These are phyloP conservation scores for Waltergamsia citrina DNA, from an alignment of 2,329 filamentous ascomycete species.

Conservation along the genomic window DNA sequence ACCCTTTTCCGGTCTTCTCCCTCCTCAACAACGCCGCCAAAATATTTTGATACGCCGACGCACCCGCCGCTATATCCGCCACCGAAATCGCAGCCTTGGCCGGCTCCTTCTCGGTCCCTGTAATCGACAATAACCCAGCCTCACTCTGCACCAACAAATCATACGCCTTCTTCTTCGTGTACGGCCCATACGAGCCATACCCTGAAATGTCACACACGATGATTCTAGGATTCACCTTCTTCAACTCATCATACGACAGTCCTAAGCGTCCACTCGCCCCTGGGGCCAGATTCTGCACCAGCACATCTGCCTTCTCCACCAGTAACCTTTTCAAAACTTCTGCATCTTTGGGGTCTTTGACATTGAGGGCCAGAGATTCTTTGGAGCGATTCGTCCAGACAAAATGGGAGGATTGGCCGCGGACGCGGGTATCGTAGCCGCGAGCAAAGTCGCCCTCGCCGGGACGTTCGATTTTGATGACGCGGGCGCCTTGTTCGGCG, in stretches of 20 bases:
- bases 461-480: conserved; percentile 45
- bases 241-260: conserved; percentile 32
- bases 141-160: conserved; percentile 46
- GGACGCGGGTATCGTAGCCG: conserved; percentile 37
- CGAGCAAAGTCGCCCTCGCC: conserved; percentile 42
- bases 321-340: conserved; percentile 31
- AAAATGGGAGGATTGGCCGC: conserved; percentile 41
- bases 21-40: conserved; percentile 39
- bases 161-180: conserved; percentile 44
- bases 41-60: conserved; percentile 42
- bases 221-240: conserved; percentile 28
- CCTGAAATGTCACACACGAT: conserved; percentile 47
- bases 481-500: conserved; percentile 41
- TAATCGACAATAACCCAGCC: conserved; percentile 40
- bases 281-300: conserved; percentile 44
- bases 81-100: conserved; percentile 45
- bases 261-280: conserved; percentile 37
- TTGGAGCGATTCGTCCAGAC: conserved; percentile 47
- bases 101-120: conserved; percentile 30
- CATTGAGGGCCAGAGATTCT: conserved; percentile 38
- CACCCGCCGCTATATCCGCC: conserved; percentile 42
- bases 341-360: conserved; percentile 34
- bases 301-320: conserved; percentile 33
- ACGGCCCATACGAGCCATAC: conserved; percentile 40
- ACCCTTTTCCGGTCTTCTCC: conserved; percentile 35